These are phyloP conservation scores for Biancaea sappan DNA, from an alignment of 306 rosid species.

Conservation along the genomic window DNA sequence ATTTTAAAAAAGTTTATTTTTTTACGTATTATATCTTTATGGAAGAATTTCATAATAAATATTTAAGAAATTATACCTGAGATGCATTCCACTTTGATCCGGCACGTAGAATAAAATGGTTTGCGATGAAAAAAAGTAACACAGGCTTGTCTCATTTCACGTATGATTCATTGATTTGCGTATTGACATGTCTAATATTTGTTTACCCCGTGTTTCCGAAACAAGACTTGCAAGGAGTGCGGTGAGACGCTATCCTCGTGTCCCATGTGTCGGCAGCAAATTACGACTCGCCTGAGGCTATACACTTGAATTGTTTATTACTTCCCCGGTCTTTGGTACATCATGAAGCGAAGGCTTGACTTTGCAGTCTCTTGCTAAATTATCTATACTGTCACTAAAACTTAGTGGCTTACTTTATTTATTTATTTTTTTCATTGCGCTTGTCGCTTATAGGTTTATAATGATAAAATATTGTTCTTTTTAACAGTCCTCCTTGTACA, in stretches of 20 bases:
- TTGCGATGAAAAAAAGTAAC: too few relatives aligned
- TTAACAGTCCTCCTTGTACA: constrained; percentile 12
- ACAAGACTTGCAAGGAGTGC: constrained; percentile 93
- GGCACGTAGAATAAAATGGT: not conserved
- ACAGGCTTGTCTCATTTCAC: not conserved
- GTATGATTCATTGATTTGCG: constrained; percentile 6
- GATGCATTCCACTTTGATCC: not conserved
- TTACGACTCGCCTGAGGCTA: constrained; percentile 73
- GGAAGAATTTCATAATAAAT: not conserved
- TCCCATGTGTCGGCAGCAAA: constrained; percentile 81
- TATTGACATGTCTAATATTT: not conserved
- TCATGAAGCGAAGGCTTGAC: too few relatives aligned
- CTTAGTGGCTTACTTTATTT: too few relatives aligned
- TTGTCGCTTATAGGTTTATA: not conserved
- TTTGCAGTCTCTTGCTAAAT: too few relatives aligned
- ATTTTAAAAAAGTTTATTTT: not conserved
- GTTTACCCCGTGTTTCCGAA: constrained; percentile 4
- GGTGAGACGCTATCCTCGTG: constrained; percentile 63
- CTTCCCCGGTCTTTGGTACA: too few relatives aligned
- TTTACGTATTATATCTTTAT: not conserved
- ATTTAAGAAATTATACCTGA: not conserved
- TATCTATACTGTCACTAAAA: too few relatives aligned
- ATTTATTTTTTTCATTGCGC: too few relatives aligned
- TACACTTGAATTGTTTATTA: constrained; percentile 46
- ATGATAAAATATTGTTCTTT: not conserved